Base-by-base conservation (phyloP, 2,329 filamentous ascomycete genomes). In the Celoporthe dispersa region DNA sequence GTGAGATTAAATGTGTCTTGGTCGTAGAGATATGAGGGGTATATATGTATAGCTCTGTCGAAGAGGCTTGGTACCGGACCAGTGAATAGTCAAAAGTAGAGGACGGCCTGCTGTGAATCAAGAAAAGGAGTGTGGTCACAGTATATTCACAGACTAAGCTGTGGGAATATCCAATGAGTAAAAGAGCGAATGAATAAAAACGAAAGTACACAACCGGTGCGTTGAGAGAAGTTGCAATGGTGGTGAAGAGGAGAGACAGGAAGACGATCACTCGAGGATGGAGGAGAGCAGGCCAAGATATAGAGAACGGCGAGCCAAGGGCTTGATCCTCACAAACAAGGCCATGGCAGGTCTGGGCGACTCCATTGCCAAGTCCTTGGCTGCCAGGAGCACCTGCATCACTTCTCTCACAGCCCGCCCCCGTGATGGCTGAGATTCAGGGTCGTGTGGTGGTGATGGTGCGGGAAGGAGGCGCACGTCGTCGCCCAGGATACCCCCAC, bases 41-140 rank as follows among this genome's bases (percentile, higher is more conserved):
- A 51, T 60, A 14, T 51, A 35, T 35, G 64, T 55, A 44, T 37
- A 65, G 48, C 66, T 67, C 67, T 64, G 61, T 68, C 57, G 65
- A 70, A 63, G 69, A 70, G 33, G 60, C 33, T 64, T 65, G 69
- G 69, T 70, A 70, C 69, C 69, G 65, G 69, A 68, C 69, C 66
- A 70, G 62, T 57, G n/a, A 33, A 28, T 59, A 51, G 28, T 53
- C 25, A 48, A 48, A 7, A 37, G 31, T 12, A 33, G 25, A n/a
- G 25, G 48, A 39, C 62, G 68, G 60, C 25, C n/a, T 66, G 62
- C 61, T 65, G 69, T 65, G 60, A 7, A n/a, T 2, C 39, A 22
- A n/a, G 6, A 28, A 70, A 70, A 70, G 68, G 69, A 70, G 51
- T 62, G 51, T 62, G 69, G 64, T 67, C 51, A 68, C 61, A 67